Base-by-base conservation (phyloP, 2,329 filamentous ascomycete genomes). In the Leptographium radiaticola region DNA sequence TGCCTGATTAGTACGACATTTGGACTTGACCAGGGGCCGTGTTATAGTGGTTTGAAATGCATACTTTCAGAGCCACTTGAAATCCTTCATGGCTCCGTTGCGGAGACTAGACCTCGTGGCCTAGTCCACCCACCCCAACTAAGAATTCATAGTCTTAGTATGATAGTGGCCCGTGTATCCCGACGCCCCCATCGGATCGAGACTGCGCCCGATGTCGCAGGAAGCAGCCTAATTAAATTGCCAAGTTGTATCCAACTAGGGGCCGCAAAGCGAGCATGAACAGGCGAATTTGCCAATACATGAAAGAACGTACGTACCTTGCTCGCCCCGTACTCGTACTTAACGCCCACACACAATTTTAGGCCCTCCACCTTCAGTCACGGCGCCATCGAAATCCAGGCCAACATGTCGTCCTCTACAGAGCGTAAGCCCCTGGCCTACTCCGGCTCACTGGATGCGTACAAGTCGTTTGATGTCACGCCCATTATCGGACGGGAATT, bases 401-500 rank as follows among this genome's bases (percentile, higher is more conserved):
- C 18, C 6, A 25, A 30, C 25, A 53, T 49, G 53, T 53, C 36
- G n/a, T 59, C 20, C 56, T 55, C 8, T 51, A 49, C 50, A 61
- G 60, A 52, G 38, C 43, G 9, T 2, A 30, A 30, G 18, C 65
- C 63, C 6, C 59, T 66, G 9, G 52, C 38, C 2, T 65, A 65
- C 55, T 62, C 62, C 0, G 61, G 62, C 15, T 60, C 54, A 18
- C 57, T 66, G 15, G 62, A 65, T 53, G 39, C 57, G 2, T 67
- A 64, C 52, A 59, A 66, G 56, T 61, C 62, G 5, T 65, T 65
- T 51, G 68, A 70, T 54, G 60, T 73, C 30, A 77, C 75, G 16
- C 74, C 75, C 9, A 68, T 72, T 46, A 76, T 77, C 44, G 75
- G 75, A 1, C 70, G 70, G 36, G 75, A 77, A 59, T 78, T 71